Percentiles rank a stretch among this genome's conserved stretches.
Evolutionary conservation across 1,284 basidiomycete genomes (phyloP).

Genomic region (Blastosporella zonata): DNA sequence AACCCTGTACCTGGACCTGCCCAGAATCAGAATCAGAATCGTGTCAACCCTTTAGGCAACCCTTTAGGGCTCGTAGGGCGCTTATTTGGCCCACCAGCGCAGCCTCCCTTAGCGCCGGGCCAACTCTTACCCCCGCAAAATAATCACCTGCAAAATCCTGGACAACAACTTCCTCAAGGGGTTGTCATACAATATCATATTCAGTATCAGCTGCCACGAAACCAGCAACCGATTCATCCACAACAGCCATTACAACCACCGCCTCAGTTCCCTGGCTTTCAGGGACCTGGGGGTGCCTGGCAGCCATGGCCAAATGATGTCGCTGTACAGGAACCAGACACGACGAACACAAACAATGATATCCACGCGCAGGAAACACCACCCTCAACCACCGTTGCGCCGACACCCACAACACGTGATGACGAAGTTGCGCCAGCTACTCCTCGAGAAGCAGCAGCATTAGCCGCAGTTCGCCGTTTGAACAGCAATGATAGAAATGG

Average conservation of each 20-base stretch:
- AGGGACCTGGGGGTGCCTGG: slow-evolving; percentile 62
- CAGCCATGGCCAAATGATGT: slow-evolving; percentile 45
- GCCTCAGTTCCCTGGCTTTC: slow-evolving; percentile 54
- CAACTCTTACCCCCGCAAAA: slow-evolving; percentile 19
- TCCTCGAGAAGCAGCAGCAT: slow-evolving; percentile 44
- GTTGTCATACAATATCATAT: slow-evolving; percentile 58
- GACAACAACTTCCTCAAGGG: slow-evolving; percentile 25
- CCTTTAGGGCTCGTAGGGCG: slow-evolving; percentile 46
- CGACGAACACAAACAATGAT: neutral
- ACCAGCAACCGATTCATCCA: slow-evolving; percentile 27
- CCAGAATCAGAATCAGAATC: slow-evolving; percentile 21
- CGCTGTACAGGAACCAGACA: slow-evolving; percentile 7
- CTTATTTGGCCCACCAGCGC: slow-evolving; percentile 41
- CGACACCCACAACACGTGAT: slow-evolving; percentile 5
- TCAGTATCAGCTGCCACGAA: slow-evolving; percentile 42
- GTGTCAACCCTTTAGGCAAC: slow-evolving; percentile 36
- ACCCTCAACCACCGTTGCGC: neutral
- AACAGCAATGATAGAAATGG: slow-evolving; percentile 12
- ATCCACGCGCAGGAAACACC: slow-evolving; percentile 6
- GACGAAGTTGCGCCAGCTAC: slow-evolving; percentile 15
- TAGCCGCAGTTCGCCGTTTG: slow-evolving; percentile 40
- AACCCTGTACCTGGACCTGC: slow-evolving; percentile 17
- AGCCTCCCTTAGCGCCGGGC: slow-evolving; percentile 20
- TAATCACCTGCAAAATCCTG: slow-evolving; percentile 17
- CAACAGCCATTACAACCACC: slow-evolving; percentile 34